Conservation (phyloP, 768 basidiomycete species). For the Tricholoma terreum region DNA sequence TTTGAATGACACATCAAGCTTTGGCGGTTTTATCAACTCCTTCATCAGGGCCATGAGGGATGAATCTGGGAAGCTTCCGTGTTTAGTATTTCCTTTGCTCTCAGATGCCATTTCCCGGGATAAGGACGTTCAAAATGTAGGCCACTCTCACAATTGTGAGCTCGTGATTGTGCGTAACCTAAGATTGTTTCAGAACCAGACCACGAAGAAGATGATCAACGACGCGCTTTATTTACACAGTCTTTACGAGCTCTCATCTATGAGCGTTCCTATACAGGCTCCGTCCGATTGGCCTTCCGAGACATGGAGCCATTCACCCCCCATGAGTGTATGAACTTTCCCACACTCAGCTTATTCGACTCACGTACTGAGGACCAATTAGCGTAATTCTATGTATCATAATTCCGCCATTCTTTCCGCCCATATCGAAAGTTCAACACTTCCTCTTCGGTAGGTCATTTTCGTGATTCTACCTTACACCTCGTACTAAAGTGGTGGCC, state of each 20-base stretch:
- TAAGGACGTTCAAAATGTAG: slow-evolving; percentile 43
- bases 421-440: slow-evolving; percentile 55
- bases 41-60: slow-evolving; percentile 63
- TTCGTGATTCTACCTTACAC: slow-evolving; percentile 1
- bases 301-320: slow-evolving; percentile 23
- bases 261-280: slow-evolving; percentile 49
- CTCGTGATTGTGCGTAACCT: slow-evolving; percentile 4
- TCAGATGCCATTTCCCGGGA: slow-evolving; percentile 38
- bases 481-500: slow-evolving; percentile 2
- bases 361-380: neutral
- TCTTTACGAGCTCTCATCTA: slow-evolving; percentile 45
- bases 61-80: slow-evolving; percentile 62
- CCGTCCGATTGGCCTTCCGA: slow-evolving; percentile 41
- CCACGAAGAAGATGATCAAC: slow-evolving; percentile 48
- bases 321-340: slow-evolving; percentile 22
- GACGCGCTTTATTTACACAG: slow-evolving; percentile 59
- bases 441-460: slow-evolving; percentile 50
- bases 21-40: slow-evolving; percentile 62
- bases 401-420: slow-evolving; percentile 57
- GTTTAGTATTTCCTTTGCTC: slow-evolving; percentile 54
- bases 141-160: slow-evolving; percentile 15
- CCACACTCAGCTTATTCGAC: neutral
- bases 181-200: slow-evolving; percentile 27
- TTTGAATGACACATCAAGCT: slow-evolving; percentile 55
- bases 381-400: slow-evolving; percentile 41